A percentile compares a stretch with the other conserved stretches of the same genome.
These are phyloP conservation scores for Microstegium vimineum DNA, from an alignment of 176 grass and related monocot genomes.

Conservation along the genomic window DNA sequence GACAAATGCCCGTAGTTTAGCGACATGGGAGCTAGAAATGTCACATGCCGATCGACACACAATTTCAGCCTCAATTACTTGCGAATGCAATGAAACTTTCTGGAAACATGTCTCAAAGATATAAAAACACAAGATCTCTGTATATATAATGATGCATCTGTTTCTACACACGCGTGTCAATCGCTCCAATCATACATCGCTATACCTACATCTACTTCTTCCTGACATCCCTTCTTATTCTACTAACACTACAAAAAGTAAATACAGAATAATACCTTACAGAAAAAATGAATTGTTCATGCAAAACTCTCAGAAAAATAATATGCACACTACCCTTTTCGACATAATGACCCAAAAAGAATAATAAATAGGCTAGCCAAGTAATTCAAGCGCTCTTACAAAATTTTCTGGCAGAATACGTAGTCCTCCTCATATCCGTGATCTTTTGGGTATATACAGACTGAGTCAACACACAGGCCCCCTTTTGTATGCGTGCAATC, in stretches of 20 bases:
- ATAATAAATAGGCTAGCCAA: neutral
- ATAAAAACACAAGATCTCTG: neutral
- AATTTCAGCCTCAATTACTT: neutral
- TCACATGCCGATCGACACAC: neutral
- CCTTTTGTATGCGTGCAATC: slow-evolving; percentile 89
- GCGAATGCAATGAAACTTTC: neutral
- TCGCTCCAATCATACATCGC: neutral
- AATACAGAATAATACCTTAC: neutral
- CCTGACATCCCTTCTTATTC: neutral
- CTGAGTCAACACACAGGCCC: slow-evolving; percentile 66
- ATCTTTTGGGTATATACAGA: slow-evolving; percentile 60
- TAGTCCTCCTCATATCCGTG: slow-evolving; percentile 26
- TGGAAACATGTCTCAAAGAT: neutral
- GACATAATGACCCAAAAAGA: neutral
- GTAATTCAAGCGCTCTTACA: neutral
- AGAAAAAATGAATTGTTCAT: neutral
- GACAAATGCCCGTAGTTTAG: neutral
- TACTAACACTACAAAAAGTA: slow-evolving; percentile 5
- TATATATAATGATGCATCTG: neutral
- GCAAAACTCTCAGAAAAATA: neutral
- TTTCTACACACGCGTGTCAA: neutral
- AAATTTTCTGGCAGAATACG: slow-evolving; percentile 33
- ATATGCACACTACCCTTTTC: slow-evolving; percentile 20
- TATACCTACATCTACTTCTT: slow-evolving; percentile 7
- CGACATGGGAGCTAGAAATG: neutral